These are phyloP conservation scores for Aureobasidium lini DNA, from an alignment of 2,329 filamentous ascomycete species.

Conservation along the genomic window DNA sequence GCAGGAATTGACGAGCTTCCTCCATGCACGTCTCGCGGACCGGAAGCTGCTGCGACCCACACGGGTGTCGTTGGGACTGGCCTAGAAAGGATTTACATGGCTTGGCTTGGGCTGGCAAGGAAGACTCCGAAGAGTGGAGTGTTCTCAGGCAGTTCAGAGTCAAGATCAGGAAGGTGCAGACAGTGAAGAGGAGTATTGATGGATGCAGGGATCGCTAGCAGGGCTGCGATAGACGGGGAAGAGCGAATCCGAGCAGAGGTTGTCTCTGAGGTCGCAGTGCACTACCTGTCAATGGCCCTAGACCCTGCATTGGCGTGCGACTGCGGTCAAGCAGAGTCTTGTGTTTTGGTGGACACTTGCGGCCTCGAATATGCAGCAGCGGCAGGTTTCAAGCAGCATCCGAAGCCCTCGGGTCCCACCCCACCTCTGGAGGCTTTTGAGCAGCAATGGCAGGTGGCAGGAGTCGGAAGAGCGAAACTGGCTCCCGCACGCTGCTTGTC, in stretches of 20 bases:
- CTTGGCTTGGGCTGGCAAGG: neutral
- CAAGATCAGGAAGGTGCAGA: neutral
- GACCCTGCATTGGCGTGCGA: conserved; percentile 8
- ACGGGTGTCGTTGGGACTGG: neutral
- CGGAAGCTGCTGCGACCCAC: neutral
- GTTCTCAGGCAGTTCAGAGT: neutral
- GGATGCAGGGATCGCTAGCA: neutral
- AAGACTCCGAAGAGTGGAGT: neutral
- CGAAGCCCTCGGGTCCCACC: neutral
- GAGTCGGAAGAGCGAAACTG: neutral
- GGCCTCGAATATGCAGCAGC: neutral
- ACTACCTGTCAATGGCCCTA: neutral
- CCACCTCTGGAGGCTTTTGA: neutral
- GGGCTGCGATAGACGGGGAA: neutral
- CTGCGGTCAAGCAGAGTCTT: conserved; percentile 8
- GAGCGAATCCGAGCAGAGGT: neutral
- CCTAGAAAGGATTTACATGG: neutral
- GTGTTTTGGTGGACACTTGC: neutral
- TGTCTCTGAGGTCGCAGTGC: neutral
- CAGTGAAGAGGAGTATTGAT: neutral
- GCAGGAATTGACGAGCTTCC: conserved; percentile 4
- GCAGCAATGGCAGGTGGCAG: neutral
- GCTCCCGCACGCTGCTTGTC: neutral
- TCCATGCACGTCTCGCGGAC: neutral
- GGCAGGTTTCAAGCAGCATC: conserved; percentile 4